phyloP scores from a whole-genome alignment of 1,284 basidiomycete genomes.

The Golubevia sp. region DNA sequence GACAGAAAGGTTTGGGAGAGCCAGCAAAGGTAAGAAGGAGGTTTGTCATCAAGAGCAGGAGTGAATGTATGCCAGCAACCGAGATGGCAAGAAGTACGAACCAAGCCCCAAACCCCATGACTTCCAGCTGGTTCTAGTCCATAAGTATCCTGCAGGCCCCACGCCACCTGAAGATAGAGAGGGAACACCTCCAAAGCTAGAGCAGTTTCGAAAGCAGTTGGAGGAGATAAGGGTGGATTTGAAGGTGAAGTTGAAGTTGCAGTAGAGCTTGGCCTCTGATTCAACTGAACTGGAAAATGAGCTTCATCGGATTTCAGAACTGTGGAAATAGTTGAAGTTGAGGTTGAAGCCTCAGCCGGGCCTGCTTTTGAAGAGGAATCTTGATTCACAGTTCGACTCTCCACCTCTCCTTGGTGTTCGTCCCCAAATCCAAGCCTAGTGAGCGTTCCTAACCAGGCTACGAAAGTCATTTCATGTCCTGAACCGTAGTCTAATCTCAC shows the following conservation, averaged over 20 bases:
- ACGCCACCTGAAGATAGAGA: constrained; percentile 80
- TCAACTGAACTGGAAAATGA: too few relatives aligned
- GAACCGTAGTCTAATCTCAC: constrained; percentile 93
- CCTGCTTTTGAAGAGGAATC: background rate
- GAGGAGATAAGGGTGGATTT: too few relatives aligned
- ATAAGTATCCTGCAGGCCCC: constrained; percentile 86
- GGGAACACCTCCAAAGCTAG: constrained; percentile 69
- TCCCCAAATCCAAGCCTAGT: constrained; percentile 21
- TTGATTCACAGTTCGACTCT: background rate
- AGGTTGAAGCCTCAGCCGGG: too few relatives aligned
- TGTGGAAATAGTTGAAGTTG: too few relatives aligned
- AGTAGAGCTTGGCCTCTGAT: too few relatives aligned
- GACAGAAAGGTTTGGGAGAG: too few relatives aligned
- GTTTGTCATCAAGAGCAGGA: background rate
- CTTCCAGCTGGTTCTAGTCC: constrained; percentile 92
- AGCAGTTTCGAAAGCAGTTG: too few relatives aligned
- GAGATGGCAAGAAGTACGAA: background rate
- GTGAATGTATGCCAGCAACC: background rate
- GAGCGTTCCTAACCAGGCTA: constrained; percentile 45
- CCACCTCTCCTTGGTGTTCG: background rate
- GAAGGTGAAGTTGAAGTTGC: too few relatives aligned
- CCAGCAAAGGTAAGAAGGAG: background rate
- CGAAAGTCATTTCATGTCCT: constrained; percentile 75
- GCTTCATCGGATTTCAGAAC: too few relatives aligned
- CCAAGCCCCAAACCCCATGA: constrained; percentile 94